A percentile compares a stretch with the other conserved stretches of the same genome.
These are phyloP conservation scores for Solanum clarkiae DNA, from an alignment of 257 asterid genomes.

Conservation along the genomic window DNA sequence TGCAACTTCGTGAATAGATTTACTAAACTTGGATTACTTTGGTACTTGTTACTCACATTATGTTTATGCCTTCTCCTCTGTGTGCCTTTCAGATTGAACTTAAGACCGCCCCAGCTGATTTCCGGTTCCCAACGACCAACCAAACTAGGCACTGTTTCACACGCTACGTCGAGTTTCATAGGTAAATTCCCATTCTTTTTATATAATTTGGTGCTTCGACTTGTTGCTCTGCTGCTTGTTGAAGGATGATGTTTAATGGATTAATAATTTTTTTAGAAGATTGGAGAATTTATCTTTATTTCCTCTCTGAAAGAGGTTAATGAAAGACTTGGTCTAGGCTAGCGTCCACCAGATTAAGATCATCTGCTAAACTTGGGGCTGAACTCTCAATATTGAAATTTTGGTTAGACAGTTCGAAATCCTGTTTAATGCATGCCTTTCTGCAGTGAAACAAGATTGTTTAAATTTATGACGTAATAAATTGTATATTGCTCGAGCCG, in stretches of 20 bases:
- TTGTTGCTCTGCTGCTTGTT: neutral
- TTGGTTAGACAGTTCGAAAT: neutral
- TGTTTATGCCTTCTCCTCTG: neutral
- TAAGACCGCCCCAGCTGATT: slow-evolving; percentile 92
- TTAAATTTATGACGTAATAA: neutral
- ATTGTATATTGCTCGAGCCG: neutral
- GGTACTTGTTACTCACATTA: neutral
- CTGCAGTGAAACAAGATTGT: neutral
- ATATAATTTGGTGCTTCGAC: neutral
- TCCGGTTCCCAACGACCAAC: slow-evolving; percentile 92
- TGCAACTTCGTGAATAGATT: neutral
- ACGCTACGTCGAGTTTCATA: slow-evolving; percentile 83
- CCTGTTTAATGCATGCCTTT: neutral
- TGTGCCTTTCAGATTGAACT: slow-evolving; percentile 48
- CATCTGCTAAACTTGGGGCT: neutral
- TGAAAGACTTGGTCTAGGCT: neutral
- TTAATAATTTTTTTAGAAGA: neutral
- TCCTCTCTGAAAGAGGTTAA: neutral
- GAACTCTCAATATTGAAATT: neutral
- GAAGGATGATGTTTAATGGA: neutral
- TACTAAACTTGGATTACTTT: neutral
- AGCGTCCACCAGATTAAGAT: neutral
- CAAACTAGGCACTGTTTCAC: slow-evolving; percentile 95
- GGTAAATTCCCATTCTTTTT: slow-evolving; percentile 22
- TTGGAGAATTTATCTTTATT: neutral